A percentile compares a stretch with the other conserved stretches of the same genome.
Evolutionary conservation across 1,139 yeast genomes (phyloP).

Genomic region (Yueomyces sp.): DNA sequence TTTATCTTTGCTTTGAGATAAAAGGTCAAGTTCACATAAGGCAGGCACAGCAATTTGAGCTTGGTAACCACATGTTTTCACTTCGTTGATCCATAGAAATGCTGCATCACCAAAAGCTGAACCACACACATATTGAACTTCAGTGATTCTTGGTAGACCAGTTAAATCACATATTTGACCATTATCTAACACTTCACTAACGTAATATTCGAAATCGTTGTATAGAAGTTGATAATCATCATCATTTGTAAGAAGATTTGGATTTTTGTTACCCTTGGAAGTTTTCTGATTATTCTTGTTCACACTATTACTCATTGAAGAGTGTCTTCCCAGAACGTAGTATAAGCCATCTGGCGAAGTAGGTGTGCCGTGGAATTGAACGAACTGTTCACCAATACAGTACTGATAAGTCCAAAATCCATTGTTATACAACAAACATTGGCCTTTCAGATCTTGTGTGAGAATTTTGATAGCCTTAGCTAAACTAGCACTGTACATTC

Average conservation of each 20-base stretch:
- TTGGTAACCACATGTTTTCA: constrained; percentile 60
- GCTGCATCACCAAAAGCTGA: constrained; percentile 23
- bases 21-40: constrained; percentile 35
- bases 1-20: constrained; percentile 16
- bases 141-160: constrained; percentile 45
- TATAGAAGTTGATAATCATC: constrained; percentile 16
- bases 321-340: constrained; percentile 34
- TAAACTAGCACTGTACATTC: constrained; percentile 7
- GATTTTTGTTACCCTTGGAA: constrained; percentile 5
- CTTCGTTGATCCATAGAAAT: constrained; percentile 44
- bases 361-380: constrained; percentile 40
- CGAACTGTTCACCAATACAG: constrained; percentile 41
- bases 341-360: constrained; percentile 22
- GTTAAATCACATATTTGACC: constrained; percentile 74
- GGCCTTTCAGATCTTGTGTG: constrained; percentile 17
- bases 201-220: constrained; percentile 30
- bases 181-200: constrained; percentile 39
- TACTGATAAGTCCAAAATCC: constrained; percentile 58
- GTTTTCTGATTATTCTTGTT: background rate
- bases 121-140: constrained; percentile 59
- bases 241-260: constrained; percentile 8
- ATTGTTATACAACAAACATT: constrained; percentile 27
- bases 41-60: constrained; percentile 46
- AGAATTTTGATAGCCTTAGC: constrained; percentile 16
- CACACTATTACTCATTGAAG: constrained; percentile 8